phyloP scores from a whole-genome alignment of 2,329 filamentous ascomycete genomes.

The Scedosporium dehoogii region DNA sequence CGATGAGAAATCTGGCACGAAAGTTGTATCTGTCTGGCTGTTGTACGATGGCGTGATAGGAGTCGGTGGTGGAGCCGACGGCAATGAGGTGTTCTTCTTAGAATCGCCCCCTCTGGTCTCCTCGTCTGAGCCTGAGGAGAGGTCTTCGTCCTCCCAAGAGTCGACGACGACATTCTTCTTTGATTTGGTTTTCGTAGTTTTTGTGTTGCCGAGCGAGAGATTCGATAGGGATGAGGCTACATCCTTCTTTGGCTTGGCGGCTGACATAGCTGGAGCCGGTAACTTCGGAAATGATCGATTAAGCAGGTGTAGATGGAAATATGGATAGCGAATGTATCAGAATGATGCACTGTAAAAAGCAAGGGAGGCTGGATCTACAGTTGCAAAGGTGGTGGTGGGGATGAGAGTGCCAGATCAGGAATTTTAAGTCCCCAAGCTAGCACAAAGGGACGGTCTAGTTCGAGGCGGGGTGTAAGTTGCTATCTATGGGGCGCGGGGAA shows the following conservation, averaged over 20 bases:
- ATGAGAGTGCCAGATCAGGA: too few relatives aligned
- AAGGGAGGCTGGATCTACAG: too few relatives aligned
- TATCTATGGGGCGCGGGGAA: too few relatives aligned
- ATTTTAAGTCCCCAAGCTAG: too few relatives aligned
- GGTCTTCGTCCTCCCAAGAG: constrained; percentile 50
- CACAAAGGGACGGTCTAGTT: too few relatives aligned
- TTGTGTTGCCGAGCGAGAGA: constrained; percentile 19
- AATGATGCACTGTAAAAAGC: too few relatives aligned
- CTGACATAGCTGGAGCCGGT: neutral
- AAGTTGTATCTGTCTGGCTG: constrained; percentile 12
- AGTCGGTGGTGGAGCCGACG: constrained; percentile 54
- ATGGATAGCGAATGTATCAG: too few relatives aligned
- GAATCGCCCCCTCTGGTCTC: constrained; percentile 19
- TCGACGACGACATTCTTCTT: constrained; percentile 25
- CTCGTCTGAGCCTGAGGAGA: constrained; percentile 29
- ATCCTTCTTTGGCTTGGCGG: constrained; percentile 9
- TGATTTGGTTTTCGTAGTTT: constrained; percentile 7
- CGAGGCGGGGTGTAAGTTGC: too few relatives aligned
- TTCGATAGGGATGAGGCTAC: constrained; percentile 21
- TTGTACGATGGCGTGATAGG: constrained; percentile 46
- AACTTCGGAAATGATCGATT: neutral
- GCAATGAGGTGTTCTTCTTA: constrained; percentile 17
- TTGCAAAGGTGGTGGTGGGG: too few relatives aligned
- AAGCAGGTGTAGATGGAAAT: neutral
- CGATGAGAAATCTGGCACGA: constrained; percentile 7